Base-by-base conservation (phyloP, 176 grass and related monocot genomes). In the Oryza officinalis region DNA sequence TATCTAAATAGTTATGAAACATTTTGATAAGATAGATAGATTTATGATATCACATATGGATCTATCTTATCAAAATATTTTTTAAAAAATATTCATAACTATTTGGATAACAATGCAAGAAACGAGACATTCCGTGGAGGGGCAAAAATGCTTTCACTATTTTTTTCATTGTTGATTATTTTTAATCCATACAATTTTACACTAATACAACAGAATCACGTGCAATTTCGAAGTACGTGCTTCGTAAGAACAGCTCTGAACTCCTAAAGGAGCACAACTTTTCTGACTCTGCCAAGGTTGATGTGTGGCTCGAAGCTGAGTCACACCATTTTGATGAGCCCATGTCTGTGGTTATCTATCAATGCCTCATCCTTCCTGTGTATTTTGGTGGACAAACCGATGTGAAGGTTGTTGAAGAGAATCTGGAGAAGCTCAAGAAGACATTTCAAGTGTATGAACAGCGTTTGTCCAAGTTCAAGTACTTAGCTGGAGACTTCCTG, bases 401-500 rank as follows among this genome's bases (percentile, higher is more conserved):
- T 46, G 8, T 13, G 2, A 71, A 18, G 2, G 18, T 81, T 8
- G 67, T 81, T 0, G 6, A 8, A 22, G 67, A 41, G 9, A 81
- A 38, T 1, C 0, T 81, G 22, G 47, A 60, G 67, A 81, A 70
- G 2, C 32, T 81, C 0, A 27, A 20, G 23, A 10, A 27, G 2
- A 13, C 22, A 4, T 46, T 80, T 0, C 0, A 57, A 14, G 32
- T 81, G 35, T 81, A 81, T 13, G 23, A 81, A n/a, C n/a, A 10
- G 5, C 46, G 47, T 27, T 8, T 81, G 2, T 43, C 47, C 14
- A 60, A 8, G 23, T 81, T 0, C n/a, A 13, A 0, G 2, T 81
- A 71, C 32, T 8, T 81, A 10, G 66, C 47, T 12, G 47, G 79
- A 27, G 66, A 81, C 20, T 71, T 81, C 47, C 27, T 81, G 31